Conservation (phyloP, 2,329 filamentous ascomycete genomes). For the Fusarium sp. region DNA sequence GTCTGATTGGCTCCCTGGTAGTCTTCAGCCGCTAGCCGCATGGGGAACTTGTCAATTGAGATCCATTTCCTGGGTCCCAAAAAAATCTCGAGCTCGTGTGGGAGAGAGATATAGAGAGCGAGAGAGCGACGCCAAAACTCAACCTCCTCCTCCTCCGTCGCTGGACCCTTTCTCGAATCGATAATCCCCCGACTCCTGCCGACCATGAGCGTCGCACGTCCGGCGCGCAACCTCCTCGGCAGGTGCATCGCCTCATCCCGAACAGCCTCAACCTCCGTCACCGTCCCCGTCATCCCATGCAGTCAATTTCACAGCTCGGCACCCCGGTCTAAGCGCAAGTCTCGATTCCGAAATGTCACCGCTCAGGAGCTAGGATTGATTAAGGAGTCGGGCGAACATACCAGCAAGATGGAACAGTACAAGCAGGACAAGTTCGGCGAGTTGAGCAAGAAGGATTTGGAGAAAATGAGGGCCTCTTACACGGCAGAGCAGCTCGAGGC, state of each 20-base stretch:
- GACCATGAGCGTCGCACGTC: conserved; percentile 67
- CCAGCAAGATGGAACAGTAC: conserved; percentile 58
- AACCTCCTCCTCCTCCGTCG: background rate
- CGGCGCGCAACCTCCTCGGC: conserved; percentile 64
- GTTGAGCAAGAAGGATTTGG: conserved; percentile 75
- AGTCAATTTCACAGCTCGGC: conserved; percentile 65
- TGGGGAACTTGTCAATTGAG: conserved; percentile 42
- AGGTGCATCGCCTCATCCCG: conserved; percentile 57
- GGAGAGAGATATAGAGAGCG: conserved; percentile 33
- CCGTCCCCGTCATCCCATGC: conserved; percentile 47
- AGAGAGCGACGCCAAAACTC: conserved; percentile 23
- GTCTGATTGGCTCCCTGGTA: conserved; percentile 31
- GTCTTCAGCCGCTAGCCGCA: conserved; percentile 25
- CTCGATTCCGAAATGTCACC: conserved; percentile 64
- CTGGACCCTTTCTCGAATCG: background rate
- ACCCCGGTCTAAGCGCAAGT: conserved; percentile 58
- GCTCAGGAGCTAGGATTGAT: conserved; percentile 64
- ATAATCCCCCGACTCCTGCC: conserved; percentile 28
- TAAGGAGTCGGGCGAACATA: conserved; percentile 43
- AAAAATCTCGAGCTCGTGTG: conserved; percentile 51
- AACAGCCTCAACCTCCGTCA: conserved; percentile 28
- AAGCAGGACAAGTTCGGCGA: conserved; percentile 64
- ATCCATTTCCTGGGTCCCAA: conserved; percentile 41
- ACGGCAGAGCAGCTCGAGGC: conserved; percentile 83
- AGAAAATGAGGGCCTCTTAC: conserved; percentile 73